A percentile compares a stretch with the other conserved stretches of the same genome.
These are phyloP conservation scores for Rhodotorula sphaerocarpa DNA, from an alignment of 768 basidiomycete species.

Conservation along the genomic window DNA sequence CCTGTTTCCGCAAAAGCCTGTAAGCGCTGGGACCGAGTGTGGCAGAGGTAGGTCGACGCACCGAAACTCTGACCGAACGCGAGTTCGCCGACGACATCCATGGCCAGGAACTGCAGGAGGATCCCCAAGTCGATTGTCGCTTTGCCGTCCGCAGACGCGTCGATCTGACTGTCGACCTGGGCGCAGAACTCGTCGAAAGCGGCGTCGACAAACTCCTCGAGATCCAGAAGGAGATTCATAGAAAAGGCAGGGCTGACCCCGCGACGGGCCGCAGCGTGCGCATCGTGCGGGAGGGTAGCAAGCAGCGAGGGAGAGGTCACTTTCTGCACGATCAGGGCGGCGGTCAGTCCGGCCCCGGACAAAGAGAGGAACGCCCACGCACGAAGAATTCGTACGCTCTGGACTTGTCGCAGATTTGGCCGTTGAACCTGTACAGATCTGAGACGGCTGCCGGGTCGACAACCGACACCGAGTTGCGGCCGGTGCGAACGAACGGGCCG, in stretches of 20 bases:
- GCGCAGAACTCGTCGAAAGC: slow-evolving; percentile 6
- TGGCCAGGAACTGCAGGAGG: slow-evolving; percentile 3
- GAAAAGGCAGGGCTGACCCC: slow-evolving; percentile 10
- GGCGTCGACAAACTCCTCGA: slow-evolving; percentile 11
- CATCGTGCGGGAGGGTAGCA: slow-evolving; percentile 1
- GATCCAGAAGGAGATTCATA: slow-evolving; percentile 10
- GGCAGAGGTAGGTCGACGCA: too few species aligned
- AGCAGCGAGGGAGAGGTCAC: slow-evolving; percentile 1
- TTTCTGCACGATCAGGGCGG: neutral
- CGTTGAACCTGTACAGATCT: slow-evolving; percentile 7
- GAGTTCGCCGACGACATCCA: slow-evolving; percentile 5
- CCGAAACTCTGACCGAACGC: neutral
- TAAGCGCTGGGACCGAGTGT: neutral
- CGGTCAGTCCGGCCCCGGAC: too few species aligned
- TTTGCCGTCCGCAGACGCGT: neutral
- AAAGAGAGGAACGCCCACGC: too few species aligned
- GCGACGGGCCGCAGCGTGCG: neutral
- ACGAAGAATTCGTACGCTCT: slow-evolving; percentile 7
- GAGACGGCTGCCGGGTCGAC: neutral
- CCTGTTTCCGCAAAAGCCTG: neutral
- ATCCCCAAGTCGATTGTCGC: slow-evolving; percentile 4
- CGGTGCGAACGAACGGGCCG: neutral
- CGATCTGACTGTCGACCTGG: neutral
- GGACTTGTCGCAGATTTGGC: neutral
- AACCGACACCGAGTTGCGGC: slow-evolving; percentile 8